Conservation (phyloP, 768 basidiomycete species). For the Lyophyllum decastes region DNA sequence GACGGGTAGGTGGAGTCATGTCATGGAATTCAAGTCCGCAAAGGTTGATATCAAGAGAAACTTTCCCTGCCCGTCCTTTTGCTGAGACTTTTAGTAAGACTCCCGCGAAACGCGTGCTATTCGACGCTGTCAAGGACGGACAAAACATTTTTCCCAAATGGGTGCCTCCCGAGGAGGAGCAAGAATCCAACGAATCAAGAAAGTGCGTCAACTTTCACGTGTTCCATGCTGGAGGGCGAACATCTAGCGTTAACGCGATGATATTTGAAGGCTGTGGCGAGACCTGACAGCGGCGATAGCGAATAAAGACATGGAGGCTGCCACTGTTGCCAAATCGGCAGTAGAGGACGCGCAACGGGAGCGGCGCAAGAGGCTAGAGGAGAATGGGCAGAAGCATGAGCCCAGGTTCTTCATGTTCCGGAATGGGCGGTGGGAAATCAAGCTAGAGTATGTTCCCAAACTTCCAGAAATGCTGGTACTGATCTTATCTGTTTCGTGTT, state of each 20-base stretch:
- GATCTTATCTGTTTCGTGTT: background rate
- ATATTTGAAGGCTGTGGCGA: slow-evolving; percentile 68
- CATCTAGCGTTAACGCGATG: background rate
- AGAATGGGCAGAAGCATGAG: slow-evolving; percentile 65
- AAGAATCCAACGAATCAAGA: slow-evolving; percentile 89
- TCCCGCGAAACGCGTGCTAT: slow-evolving; percentile 73
- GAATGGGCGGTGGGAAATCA: slow-evolving; percentile 84
- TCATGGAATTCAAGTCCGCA: slow-evolving; percentile 80
- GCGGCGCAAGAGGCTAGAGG: slow-evolving; percentile 70
- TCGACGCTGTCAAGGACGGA: slow-evolving; percentile 81
- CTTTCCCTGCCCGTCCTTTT: background rate
- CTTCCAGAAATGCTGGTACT: background rate
- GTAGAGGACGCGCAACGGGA: slow-evolving; percentile 95
- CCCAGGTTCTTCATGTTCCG: slow-evolving; percentile 79
- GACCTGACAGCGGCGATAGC: slow-evolving; percentile 84
- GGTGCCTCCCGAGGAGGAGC: slow-evolving; percentile 83
- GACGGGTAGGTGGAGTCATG: slow-evolving; percentile 86
- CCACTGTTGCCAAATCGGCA: slow-evolving; percentile 84
- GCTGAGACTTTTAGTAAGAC: slow-evolving; percentile 38
- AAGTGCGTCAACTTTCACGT: slow-evolving; percentile 41
- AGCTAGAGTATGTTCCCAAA: slow-evolving; percentile 57
- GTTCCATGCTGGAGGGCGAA: background rate
- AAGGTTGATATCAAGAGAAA: slow-evolving; percentile 46
- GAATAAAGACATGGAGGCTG: slow-evolving; percentile 90
- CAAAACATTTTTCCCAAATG: slow-evolving; percentile 76